Evolutionary conservation across 768 basidiomycete genomes (phyloP), one percentile per base, ranked within the genome.

Genomic region (Trametes gibbosa): DNA sequence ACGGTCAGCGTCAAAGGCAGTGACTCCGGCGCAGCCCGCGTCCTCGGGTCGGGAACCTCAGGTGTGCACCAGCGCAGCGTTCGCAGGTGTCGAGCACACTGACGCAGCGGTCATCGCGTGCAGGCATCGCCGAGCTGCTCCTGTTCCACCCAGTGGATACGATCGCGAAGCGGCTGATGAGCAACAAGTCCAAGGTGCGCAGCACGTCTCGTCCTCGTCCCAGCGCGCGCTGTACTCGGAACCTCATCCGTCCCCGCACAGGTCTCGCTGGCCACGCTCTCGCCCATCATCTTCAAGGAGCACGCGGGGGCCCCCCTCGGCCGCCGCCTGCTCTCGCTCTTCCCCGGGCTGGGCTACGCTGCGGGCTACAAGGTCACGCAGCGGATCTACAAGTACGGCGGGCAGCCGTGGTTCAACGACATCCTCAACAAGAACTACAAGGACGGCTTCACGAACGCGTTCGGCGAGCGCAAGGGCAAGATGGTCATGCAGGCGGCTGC

Each of bases 161-260:
- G 1, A 87, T 98, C 54, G 94, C 97, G n/a, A 99, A 99, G 74
- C 89, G 96, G 35, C 74, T 99, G 52, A 99, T 99, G 96, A 95
- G 92, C 73, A 97, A 98, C 84, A 95, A 95, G 79, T 79, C 81
- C 62, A 90, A 89, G 81, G 92, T 86, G 56, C 25, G 65, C 49
- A 62, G 8, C 53, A 43, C 52, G 13, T 40, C 25, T 21, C 41
- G 8, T 12, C 4, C 55, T 35, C 27, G 3, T 16, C 14, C 29
- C 50, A 46, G 40, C 29, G 45, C 37, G 41, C 39, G 56, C 25
- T 23, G 10, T 49, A n/a, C n/a, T n/a, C n/a, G n/a, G n/a, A n/a
- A n/a, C n/a, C n/a, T n/a, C n/a, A n/a, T 19, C 5, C 32, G 49
- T 46, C 34, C 27, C 32, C 46, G 23, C 9, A 32, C 50, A 91